Conservation (phyloP, 176 grass and related monocot species). For the Carex parvula region DNA sequence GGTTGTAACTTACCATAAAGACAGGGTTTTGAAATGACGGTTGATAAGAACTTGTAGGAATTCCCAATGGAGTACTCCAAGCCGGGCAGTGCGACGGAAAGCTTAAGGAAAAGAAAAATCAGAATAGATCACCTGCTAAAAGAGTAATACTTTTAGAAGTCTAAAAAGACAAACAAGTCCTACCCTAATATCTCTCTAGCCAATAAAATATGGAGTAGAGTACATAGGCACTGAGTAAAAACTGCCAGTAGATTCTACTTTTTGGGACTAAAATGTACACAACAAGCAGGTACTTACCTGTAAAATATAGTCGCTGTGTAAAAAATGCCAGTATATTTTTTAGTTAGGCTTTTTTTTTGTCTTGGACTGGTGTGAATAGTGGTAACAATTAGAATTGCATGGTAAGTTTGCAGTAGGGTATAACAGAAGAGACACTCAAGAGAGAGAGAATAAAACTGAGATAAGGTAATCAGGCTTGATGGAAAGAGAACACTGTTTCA, state of each 20-base stretch:
- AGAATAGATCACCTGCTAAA: background rate
- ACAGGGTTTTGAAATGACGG: too few relatives aligned
- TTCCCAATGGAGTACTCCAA: too few relatives aligned
- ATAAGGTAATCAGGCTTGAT: slow-evolving; percentile 60
- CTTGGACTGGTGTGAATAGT: background rate
- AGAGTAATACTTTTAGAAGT: background rate
- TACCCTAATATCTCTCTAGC: background rate
- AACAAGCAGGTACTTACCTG: background rate
- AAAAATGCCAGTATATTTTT: background rate
- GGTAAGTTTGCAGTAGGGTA: slow-evolving; percentile 86
- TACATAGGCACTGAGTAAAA: background rate
- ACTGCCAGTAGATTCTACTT: background rate
- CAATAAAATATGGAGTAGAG: background rate
- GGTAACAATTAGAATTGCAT: background rate
- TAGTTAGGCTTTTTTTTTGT: background rate
- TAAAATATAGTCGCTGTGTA: too few relatives aligned
- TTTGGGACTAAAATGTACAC: background rate
- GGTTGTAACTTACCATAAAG: too few relatives aligned
- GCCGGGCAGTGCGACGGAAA: too few relatives aligned
- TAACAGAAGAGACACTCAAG: slow-evolving; percentile 80
- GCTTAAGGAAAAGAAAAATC: background rate
- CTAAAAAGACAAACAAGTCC: background rate
- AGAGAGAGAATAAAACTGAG: slow-evolving; percentile 52
- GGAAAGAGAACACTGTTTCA: slow-evolving; percentile 79
- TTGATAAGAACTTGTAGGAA: too few relatives aligned